phyloP scores from a whole-genome alignment of 306 rosid genomes.

The Quercus mongolica region DNA sequence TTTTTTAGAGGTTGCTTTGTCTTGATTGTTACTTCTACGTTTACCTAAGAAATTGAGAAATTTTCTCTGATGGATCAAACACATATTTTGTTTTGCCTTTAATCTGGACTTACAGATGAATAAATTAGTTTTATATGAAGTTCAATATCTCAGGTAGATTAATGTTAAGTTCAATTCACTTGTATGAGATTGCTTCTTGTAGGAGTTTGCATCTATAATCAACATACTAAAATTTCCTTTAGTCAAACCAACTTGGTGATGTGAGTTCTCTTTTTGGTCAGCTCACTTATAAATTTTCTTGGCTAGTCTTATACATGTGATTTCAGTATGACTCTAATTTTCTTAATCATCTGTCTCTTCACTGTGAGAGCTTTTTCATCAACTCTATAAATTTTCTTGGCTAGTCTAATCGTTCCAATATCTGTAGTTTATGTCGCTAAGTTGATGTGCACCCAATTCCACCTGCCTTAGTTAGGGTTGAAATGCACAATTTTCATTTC shows the following conservation, averaged over 20 bases:
- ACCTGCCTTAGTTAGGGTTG: constrained; percentile 21
- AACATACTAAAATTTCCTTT: not conserved
- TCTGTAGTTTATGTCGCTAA: constrained; percentile 12
- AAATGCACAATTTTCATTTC: constrained; percentile 2
- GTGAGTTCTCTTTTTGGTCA: constrained; percentile 1
- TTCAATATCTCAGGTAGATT: not conserved
- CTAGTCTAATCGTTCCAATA: constrained; percentile 6
- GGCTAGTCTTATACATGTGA: not conserved
- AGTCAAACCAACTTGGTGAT: constrained; percentile 3
- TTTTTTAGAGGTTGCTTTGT: too few relatives aligned
- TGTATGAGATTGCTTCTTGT: not conserved
- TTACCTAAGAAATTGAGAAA: too few relatives aligned
- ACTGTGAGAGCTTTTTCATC: not conserved
- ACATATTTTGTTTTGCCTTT: not conserved
- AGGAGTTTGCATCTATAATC: not conserved
- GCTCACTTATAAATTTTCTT: not conserved
- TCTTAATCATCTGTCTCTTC: constrained; percentile 9
- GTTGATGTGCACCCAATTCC: constrained; percentile 3
- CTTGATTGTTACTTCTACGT: too few relatives aligned
- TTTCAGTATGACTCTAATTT: not conserved
- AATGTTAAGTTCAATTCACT: not conserved
- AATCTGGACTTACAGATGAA: not conserved
- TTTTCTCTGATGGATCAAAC: too few relatives aligned
- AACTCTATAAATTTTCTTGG: not conserved
- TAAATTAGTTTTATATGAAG: not conserved